A percentile compares a stretch with the other conserved stretches of the same genome.
Evolutionary conservation across 2,329 filamentous ascomycete genomes (phyloP).

Genomic region (Pestalotiopsis sp.): DNA sequence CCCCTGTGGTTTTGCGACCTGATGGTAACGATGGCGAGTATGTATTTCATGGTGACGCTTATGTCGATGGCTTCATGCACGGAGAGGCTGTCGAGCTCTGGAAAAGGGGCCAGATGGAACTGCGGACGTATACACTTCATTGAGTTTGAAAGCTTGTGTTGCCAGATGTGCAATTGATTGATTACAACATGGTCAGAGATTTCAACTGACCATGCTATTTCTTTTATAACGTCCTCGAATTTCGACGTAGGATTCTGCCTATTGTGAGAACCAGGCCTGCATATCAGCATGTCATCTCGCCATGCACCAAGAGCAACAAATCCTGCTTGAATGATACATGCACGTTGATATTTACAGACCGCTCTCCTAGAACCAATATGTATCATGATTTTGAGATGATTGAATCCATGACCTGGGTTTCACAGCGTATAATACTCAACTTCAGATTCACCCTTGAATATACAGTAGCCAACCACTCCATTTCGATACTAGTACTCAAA

Average conservation of each 20-base stretch:
- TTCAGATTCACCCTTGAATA: background rate
- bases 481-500: background rate
- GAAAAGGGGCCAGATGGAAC: background rate
- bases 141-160: too few relatives aligned
- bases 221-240: too few relatives aligned
- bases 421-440: background rate
- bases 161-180: too few relatives aligned
- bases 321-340: too few relatives aligned
- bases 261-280: too few relatives aligned
- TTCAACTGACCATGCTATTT: too few relatives aligned
- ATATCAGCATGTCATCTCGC: too few relatives aligned
- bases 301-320: too few relatives aligned
- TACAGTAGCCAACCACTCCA: background rate
- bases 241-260: too few relatives aligned
- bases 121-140: background rate
- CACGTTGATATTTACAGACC: too few relatives aligned
- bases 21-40: background rate
- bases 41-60: background rate
- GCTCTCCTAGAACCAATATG: too few relatives aligned
- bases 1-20: accelerated
- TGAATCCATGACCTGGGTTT: background rate
- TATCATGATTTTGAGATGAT: background rate
- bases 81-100: background rate
- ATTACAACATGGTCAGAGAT: too few relatives aligned
- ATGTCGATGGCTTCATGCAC: background rate